A percentile compares a stretch with the other conserved stretches of the same genome.
phyloP scores from a whole-genome alignment of 2,329 filamentous ascomycete species.

The Aspergillus fijiensis region DNA sequence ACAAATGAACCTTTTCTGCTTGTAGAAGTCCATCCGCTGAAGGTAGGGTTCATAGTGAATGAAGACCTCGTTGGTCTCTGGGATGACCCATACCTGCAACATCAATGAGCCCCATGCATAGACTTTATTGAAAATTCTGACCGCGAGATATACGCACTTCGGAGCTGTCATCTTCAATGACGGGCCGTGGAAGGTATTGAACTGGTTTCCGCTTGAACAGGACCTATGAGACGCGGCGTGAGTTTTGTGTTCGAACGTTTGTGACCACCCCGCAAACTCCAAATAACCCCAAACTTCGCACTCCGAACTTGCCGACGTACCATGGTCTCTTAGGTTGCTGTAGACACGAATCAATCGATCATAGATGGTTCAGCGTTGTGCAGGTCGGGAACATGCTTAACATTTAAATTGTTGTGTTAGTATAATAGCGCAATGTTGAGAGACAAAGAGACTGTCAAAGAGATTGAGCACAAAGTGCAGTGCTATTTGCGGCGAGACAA shows the following conservation, averaged over 20 bases:
- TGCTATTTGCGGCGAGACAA: neutral
- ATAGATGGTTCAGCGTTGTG: slow-evolving; percentile 14
- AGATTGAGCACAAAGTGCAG: neutral
- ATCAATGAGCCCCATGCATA: slow-evolving; percentile 12
- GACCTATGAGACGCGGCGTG: slow-evolving; percentile 59
- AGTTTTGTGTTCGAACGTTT: slow-evolving; percentile 12
- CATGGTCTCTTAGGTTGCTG: slow-evolving; percentile 28
- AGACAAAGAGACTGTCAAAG: neutral
- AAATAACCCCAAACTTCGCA: neutral
- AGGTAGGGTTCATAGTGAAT: slow-evolving; percentile 84
- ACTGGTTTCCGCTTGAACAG: slow-evolving; percentile 96
- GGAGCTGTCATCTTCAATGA: slow-evolving; percentile 74
- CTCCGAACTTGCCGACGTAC: slow-evolving; percentile 24
- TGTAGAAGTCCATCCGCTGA: slow-evolving; percentile 86
- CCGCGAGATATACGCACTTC: slow-evolving; percentile 61
- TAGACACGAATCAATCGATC: slow-evolving; percentile 28
- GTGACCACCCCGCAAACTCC: neutral
- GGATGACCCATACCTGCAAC: slow-evolving; percentile 82
- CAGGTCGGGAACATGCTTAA: slow-evolving; percentile 2
- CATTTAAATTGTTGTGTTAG: neutral
- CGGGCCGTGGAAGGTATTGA: slow-evolving; percentile 70
- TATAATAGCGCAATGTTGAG: neutral
- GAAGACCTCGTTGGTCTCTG: slow-evolving; percentile 88
- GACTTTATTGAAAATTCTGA: slow-evolving; percentile 4
- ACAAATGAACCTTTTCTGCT: slow-evolving; percentile 90